Evolutionary conservation across 495 filamentous ascomycete species (phyloP).

Genomic region (Aspergillus homomorphus): DNA sequence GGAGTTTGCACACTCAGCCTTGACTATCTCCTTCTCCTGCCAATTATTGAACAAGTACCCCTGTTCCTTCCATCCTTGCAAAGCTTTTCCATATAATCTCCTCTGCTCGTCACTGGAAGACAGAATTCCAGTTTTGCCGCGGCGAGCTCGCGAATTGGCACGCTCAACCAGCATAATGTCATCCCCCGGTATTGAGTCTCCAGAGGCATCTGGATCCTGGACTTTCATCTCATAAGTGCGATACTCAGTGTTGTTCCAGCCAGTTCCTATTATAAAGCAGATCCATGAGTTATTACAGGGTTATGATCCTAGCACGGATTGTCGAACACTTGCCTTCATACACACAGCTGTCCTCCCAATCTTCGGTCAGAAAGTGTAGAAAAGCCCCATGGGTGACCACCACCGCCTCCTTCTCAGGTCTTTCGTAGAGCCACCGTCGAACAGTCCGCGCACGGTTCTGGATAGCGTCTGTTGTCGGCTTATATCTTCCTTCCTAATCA

Average conservation of each 20-base stretch:
- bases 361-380: constrained; percentile 67
- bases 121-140: constrained; percentile 27
- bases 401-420: constrained; percentile 50
- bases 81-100: background rate
- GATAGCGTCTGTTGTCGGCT: constrained; percentile 48
- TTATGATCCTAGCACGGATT: no score
- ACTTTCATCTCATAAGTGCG: constrained; percentile 61
- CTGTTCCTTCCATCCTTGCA: constrained; percentile 20
- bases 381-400: constrained; percentile 62
- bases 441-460: constrained; percentile 54
- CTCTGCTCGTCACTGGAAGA: constrained; percentile 16
- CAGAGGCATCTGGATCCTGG: constrained; percentile 32
- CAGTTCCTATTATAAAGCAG: constrained; percentile 58
- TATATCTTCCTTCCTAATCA: constrained; percentile 43
- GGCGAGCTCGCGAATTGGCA: constrained; percentile 51
- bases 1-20: background rate
- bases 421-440: constrained; percentile 55
- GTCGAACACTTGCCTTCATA: constrained; percentile 36
- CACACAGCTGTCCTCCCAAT: constrained; percentile 56
- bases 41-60: constrained; percentile 6
- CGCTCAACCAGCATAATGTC: constrained; percentile 50
- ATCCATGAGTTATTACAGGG: no score
- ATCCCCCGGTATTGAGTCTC: no score
- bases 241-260: constrained; percentile 75
- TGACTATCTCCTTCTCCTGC: background rate